Evolutionary conservation across 2,329 filamentous ascomycete species (phyloP), one percentile per base, ranked within the genome.

Genomic region (Ambrosiella cleistominuta): DNA sequence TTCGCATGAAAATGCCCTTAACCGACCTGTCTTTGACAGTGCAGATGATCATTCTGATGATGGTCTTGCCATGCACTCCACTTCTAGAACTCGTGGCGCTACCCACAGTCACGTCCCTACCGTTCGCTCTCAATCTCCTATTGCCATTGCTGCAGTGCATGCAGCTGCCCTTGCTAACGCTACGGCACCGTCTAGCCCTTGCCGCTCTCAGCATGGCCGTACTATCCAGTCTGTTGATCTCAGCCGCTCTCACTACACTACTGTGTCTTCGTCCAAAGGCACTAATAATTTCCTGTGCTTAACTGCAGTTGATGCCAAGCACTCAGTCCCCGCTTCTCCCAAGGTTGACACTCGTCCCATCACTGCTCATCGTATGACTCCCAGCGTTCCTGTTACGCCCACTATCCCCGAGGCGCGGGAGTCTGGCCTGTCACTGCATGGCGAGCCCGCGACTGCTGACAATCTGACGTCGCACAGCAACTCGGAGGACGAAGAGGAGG

Each of bases 141-240:
- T 54, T 8, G 38, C 35, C n/a, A 15, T 13, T 47, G 7, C 51
- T 38, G 7, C 12, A 12, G 15, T n/a, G 13, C 17, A 9, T 38
- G 49, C n/a, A 15, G 9, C 35, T 19, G 39, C 49, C 4, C 49
- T 44, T 27, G 40, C 39, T 47, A 60, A 49, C 36, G 59, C 55
- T 12, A 61, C 59, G 7, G 56, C 59, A 7, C 59, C 56, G 13
- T 61, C 52, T 19, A 58, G 51, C 15, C 59, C 56, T 38, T 51
- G 61, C 55, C 62, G 63, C 52, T 78, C 66, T 63, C 75, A 64
- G 60, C 74, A 66, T 63, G 74, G 68, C 7, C 74, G 74, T 9
- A 71, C 76, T 13, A 70, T 75, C 53, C 69, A 71, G 38, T 76
- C 76, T 0, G 66, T 71, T 5, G 73, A 75, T 39, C 61, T 71